These are phyloP conservation scores for Linum usitatissimum DNA, from an alignment of 345 rosid species.

Conservation along the genomic window DNA sequence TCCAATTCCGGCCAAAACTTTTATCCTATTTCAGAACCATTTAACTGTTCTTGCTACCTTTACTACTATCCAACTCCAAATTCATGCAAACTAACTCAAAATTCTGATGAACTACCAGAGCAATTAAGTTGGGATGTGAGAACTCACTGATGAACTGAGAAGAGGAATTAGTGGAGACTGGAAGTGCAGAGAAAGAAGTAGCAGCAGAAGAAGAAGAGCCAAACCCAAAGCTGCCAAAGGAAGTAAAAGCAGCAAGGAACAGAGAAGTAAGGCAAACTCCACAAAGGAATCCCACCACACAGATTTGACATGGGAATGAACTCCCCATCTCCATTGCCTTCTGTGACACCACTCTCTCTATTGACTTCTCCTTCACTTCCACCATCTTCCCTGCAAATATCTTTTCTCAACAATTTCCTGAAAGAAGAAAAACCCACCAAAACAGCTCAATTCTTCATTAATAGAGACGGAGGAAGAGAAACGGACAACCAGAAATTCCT, in stretches of 20 bases:
- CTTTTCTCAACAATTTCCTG: neutral
- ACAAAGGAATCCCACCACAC: conserved; percentile 77
- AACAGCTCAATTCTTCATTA: no score
- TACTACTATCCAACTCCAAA: neutral
- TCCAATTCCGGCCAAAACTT: no score
- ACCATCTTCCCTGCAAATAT: neutral
- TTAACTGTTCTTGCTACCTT: neutral
- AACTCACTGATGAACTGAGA: conserved; percentile 44
- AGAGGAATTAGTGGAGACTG: conserved; percentile 38
- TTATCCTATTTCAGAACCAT: conserved; percentile 4
- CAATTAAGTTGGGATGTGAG: neutral
- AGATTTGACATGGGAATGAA: conserved; percentile 86
- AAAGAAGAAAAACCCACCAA: neutral
- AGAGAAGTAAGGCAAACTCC: conserved; percentile 82
- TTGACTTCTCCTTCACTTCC: conserved; percentile 34
- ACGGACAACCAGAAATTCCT: no score
- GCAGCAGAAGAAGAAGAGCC: conserved; percentile 39
- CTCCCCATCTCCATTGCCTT: conserved; percentile 71
- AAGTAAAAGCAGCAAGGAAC: conserved; percentile 75
- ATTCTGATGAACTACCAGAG: neutral
- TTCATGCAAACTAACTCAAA: neutral
- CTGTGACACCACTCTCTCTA: conserved; percentile 77
- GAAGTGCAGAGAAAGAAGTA: conserved; percentile 21
- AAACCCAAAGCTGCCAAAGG: conserved; percentile 48
- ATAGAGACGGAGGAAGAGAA: no score